Conservation (phyloP, 805 yeast genomes). For the Starmerella floris region DNA sequence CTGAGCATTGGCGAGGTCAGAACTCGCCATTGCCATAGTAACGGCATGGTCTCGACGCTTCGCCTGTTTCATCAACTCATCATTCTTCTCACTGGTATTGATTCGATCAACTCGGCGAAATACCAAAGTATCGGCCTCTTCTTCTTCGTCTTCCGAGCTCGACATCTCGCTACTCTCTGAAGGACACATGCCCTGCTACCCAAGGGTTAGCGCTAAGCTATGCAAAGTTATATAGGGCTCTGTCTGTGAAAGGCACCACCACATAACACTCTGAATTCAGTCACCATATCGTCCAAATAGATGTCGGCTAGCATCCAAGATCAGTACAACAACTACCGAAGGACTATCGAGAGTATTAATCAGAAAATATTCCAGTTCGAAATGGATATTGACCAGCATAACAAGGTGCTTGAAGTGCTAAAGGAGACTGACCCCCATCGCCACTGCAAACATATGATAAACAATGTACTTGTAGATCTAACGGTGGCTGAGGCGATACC, state of each 20-base stretch:
- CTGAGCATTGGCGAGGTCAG: no score
- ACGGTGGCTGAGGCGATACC: constrained; percentile 64
- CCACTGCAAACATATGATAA: constrained; percentile 83
- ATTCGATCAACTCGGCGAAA: no score
- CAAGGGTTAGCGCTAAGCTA: no score
- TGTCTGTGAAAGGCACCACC: no score
- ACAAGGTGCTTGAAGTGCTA: constrained; percentile 48
- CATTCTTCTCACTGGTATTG: background rate
- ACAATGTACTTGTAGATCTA: constrained; percentile 79
- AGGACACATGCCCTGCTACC: background rate
- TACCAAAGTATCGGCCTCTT: no score
- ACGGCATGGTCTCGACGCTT: background rate
- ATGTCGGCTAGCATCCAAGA: constrained; percentile 27
- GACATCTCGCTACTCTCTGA: background rate
- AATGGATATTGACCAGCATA: constrained; percentile 33
- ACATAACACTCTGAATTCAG: no score
- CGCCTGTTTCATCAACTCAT: background rate
- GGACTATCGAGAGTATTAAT: constrained; percentile 26
- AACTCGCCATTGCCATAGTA: background rate
- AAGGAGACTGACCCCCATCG: constrained; percentile 42
- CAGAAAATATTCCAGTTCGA: constrained; percentile 32
- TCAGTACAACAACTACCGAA: constrained; percentile 32
- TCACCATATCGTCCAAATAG: no score
- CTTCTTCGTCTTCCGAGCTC: background rate
- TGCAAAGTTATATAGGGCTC: no score